phyloP scores from a whole-genome alignment of 257 asterid species.

The Solanum chiquidenum region DNA sequence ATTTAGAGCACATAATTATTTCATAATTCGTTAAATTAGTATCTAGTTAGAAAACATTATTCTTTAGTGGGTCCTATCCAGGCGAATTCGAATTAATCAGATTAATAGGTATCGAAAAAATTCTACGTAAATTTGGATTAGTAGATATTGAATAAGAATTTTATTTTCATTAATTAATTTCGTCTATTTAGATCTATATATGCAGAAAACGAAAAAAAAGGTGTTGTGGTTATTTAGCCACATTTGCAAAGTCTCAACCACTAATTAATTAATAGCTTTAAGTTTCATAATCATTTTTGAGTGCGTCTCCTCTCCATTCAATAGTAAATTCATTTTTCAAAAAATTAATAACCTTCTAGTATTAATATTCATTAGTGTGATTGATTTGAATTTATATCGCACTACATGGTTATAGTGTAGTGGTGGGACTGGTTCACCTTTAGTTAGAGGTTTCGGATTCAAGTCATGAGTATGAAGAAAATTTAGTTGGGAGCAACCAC shows the following conservation, averaged over 20 bases:
- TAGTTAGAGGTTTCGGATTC: background rate
- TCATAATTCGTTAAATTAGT: background rate
- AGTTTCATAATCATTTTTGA: background rate
- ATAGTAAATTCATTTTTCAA: background rate
- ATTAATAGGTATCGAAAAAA: fast-evolving
- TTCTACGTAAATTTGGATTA: background rate
- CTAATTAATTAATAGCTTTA: background rate
- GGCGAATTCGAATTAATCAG: background rate
- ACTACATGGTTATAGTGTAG: too few species aligned
- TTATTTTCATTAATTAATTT: background rate
- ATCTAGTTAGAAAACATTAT: background rate
- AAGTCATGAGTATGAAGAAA: too few species aligned
- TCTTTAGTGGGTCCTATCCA: background rate
- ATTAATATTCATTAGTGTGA: background rate
- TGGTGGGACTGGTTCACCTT: background rate
- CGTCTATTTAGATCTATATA: background rate
- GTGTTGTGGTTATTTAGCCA: background rate
- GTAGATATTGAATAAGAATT: background rate
- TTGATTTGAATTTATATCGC: background rate
- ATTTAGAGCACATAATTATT: too few species aligned
- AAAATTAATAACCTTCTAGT: background rate
- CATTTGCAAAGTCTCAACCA: background rate
- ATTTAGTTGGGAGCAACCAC: background rate
- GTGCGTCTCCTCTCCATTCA: background rate
- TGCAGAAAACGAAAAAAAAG: background rate